Evolutionary conservation across 305 asterid genomes (phyloP).

Genomic region (Fraxinus albicans): DNA sequence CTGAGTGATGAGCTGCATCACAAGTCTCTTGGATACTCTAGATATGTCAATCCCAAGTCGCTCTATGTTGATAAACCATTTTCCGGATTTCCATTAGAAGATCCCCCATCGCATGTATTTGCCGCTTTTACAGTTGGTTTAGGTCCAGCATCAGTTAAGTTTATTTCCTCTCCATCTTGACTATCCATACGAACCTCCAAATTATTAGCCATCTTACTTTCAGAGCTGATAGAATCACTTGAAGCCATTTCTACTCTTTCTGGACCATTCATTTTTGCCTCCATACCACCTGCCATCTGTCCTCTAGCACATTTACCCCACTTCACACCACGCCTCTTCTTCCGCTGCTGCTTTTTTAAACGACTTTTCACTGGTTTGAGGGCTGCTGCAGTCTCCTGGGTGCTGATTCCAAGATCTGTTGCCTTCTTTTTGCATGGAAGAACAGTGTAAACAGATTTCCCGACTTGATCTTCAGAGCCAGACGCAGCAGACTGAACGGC

Average conservation of each 20-base stretch:
- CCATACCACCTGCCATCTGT: neutral
- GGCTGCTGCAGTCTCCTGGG: conserved; percentile 53
- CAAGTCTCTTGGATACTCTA: neutral
- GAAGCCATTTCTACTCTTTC: neutral
- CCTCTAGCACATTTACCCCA: conserved; percentile 14
- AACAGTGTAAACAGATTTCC: conserved; percentile 60
- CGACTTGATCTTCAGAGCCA: conserved; percentile 27
- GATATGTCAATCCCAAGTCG: conserved; percentile 8
- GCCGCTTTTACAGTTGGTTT: neutral
- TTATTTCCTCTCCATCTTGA: neutral
- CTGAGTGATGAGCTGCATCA: conserved; percentile 15
- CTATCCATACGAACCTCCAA: conserved; percentile 18
- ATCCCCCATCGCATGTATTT: neutral
- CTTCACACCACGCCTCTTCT: conserved; percentile 34
- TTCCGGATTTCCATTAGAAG: conserved; percentile 7
- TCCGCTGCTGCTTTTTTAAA: conserved; percentile 44
- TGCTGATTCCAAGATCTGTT: conserved; percentile 44
- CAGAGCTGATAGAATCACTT: neutral
- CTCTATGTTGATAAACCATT: conserved; percentile 10
- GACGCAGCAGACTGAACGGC: conserved; percentile 66
- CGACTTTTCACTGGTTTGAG: conserved; percentile 62
- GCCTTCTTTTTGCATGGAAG: conserved; percentile 61
- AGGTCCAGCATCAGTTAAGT: neutral
- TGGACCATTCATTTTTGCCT: conserved; percentile 5
- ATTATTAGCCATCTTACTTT: neutral